Conservation (phyloP, 768 basidiomycete genomes). For the Auriscalpium vulgare region DNA sequence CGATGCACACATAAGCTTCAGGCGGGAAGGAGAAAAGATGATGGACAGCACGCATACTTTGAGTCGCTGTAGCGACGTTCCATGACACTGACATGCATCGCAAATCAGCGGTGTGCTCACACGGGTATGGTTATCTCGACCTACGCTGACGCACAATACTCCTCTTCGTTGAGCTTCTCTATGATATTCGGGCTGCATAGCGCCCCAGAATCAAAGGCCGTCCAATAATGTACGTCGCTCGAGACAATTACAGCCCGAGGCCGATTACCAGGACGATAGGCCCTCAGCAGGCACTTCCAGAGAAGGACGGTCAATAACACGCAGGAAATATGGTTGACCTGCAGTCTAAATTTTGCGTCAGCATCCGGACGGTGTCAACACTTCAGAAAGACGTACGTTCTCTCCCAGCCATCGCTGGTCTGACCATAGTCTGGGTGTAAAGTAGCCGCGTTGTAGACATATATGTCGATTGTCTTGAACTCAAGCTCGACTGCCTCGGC, state of each 20-base stretch:
- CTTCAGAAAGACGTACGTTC: conserved; percentile 10
- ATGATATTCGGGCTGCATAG: not conserved
- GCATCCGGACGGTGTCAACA: too few species aligned
- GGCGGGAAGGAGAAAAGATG: not conserved
- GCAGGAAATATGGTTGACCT: conserved; percentile 38
- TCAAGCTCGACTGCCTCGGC: conserved; percentile 13
- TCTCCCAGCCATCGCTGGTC: conserved; percentile 23
- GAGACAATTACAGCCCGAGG: conserved; percentile 34
- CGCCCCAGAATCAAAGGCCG: not conserved
- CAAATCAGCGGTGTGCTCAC: not conserved
- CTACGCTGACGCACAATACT: not conserved
- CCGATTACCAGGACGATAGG: conserved; percentile 27
- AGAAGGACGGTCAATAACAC: conserved; percentile 34
- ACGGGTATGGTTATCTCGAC: not conserved
- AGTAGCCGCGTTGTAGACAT: conserved; percentile 19
- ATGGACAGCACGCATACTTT: not conserved
- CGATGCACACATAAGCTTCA: not conserved
- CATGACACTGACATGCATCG: not conserved
- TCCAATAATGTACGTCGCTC: conserved; percentile 31
- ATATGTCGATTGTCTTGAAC: conserved; percentile 17
- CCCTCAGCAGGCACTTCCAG: conserved; percentile 26
- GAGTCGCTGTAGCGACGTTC: not conserved
- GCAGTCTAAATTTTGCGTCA: conserved; percentile 21
- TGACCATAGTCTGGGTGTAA: conserved; percentile 17
- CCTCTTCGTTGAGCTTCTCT: not conserved